These are phyloP conservation scores for Porpolomopsis calyptriformis DNA, from an alignment of 768 basidiomycete species.

Conservation along the genomic window DNA sequence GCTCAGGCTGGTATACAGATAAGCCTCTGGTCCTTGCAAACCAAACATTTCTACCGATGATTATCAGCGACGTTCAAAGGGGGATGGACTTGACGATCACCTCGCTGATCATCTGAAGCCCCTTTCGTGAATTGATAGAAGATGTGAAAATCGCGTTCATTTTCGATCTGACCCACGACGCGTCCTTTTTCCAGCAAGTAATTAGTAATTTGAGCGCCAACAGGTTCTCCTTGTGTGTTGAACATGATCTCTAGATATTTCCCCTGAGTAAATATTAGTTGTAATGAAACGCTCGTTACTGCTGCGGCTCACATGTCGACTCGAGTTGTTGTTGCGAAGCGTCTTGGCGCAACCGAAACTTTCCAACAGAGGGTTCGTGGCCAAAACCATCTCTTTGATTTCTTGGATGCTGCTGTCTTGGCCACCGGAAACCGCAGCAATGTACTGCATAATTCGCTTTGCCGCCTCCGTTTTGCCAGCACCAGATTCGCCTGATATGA, in stretches of 20 bases:
- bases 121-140: constrained; percentile 99
- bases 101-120: constrained; percentile 80
- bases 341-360: constrained; percentile 99
- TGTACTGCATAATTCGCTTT: constrained; percentile 99
- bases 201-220: constrained; percentile 97
- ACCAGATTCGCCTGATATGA: constrained; percentile 98
- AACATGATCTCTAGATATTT: constrained; percentile 99
- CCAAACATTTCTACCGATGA: constrained; percentile 72
- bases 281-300: constrained; percentile 5
- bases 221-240: constrained; percentile 82
- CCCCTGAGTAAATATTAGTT: constrained; percentile 43
- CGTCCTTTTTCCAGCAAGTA: constrained; percentile 95
- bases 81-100: constrained; percentile 30
- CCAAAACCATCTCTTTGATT: constrained; percentile 99
- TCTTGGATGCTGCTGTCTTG: constrained; percentile 88
- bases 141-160: constrained; percentile 96
- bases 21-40: constrained; percentile 90
- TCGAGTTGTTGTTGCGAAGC: constrained; percentile 95
- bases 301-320: constrained; percentile 72
- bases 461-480: constrained; percentile 99
- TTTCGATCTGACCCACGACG: constrained; percentile 92
- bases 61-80: constrained; percentile 8
- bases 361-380: constrained; percentile 93
- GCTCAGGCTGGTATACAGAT: constrained; percentile 86
- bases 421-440: constrained; percentile 89